Base-by-base conservation (phyloP, 2,329 filamentous ascomycete species). In the Trichoderma gracile region DNA sequence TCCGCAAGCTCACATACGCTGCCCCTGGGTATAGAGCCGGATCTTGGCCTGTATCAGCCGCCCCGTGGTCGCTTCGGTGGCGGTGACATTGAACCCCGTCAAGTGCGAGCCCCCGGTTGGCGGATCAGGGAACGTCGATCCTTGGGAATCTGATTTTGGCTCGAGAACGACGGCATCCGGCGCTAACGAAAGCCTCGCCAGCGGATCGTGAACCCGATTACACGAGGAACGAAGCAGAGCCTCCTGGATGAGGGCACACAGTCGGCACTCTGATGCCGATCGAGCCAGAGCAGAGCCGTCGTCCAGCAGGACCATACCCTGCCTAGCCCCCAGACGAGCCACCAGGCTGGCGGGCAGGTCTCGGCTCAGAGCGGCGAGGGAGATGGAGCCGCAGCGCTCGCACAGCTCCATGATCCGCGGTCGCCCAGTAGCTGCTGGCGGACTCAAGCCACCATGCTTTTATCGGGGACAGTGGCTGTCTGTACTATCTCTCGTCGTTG, bases 61-160 rank as follows among this genome's bases (percentile, higher is more conserved):
- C 8, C 49, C 42, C 25, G 60, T 58, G n/a, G 6, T 17, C 3
- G 12, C 33, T n/a, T 64, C 60, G 12, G 45, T 59, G 27, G 60
- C 60, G 43, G 45, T 21, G 40, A 66, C 59, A 49, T 49, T 54
- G 40, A 66, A 38, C n/a, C 64, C 61, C 17, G 64, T 66, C 61
- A 66, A 38, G 30, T 59, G 46, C 33, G 47, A 54, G 42, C 64
- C 64, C 42, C 33, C 61, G 7, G 60, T 43, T 23, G 64, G 53
- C 27, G 47, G 23, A n/a, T 66, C 64, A 10, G 64, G 64, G 43
- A 66, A 66, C 3, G 60, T 59, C 23, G 47, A 53, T n/a, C 64
- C 64, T 10, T 52, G 38, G 9, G 60, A 63, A 47, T 63, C 64
- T 17, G 54, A 19, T 25, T 66, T 66, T 30, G 61, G 60, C 49